phyloP scores from a whole-genome alignment of 2,329 filamentous ascomycete genomes.

The Ramularia endophylla region DNA sequence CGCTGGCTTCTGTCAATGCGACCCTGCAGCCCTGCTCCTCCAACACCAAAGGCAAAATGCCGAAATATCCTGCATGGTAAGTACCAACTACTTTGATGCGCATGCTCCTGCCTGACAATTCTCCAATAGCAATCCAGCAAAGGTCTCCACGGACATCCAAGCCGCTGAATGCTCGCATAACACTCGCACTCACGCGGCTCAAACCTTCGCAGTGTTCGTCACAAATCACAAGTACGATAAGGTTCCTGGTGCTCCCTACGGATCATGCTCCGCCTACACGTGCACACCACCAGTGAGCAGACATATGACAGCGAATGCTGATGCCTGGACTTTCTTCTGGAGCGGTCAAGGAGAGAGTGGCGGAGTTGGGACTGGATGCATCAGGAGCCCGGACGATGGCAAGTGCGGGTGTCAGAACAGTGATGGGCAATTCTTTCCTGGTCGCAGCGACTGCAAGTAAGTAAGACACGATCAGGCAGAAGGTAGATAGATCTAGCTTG shows the following conservation, averaged over 20 bases:
- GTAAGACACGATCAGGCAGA: too few relatives aligned
- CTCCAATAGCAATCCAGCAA: slow-evolving; percentile 23
- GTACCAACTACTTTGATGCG: neutral
- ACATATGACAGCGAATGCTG: slow-evolving; percentile 29
- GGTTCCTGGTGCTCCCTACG: slow-evolving; percentile 37
- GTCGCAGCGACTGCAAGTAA: slow-evolving; percentile 16
- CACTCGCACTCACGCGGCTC: slow-evolving; percentile 31
- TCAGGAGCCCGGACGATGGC: slow-evolving; percentile 35
- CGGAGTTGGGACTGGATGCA: slow-evolving; percentile 35
- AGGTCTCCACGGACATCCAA: slow-evolving; percentile 35
- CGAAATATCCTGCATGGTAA: slow-evolving; percentile 22
- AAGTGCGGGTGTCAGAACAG: slow-evolving; percentile 40
- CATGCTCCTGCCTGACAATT: too few relatives aligned
- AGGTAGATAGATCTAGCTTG: too few relatives aligned
- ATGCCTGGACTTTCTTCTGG: slow-evolving; percentile 41
- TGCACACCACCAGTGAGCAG: slow-evolving; percentile 30
- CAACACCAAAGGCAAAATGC: slow-evolving; percentile 35
- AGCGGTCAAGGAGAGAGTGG: too few relatives aligned
- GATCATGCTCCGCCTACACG: slow-evolving; percentile 43
- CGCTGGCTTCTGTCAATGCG: too few relatives aligned
- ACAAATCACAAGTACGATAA: slow-evolving; percentile 43
- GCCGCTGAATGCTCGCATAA: slow-evolving; percentile 40
- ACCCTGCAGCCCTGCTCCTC: slow-evolving; percentile 33
- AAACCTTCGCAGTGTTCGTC: slow-evolving; percentile 39
- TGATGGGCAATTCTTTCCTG: slow-evolving; percentile 35